Percentiles rank a stretch among this genome's conserved stretches.
Evolutionary conservation across 345 rosid species (phyloP).

Genomic region (Eucalyptus melliodora): DNA sequence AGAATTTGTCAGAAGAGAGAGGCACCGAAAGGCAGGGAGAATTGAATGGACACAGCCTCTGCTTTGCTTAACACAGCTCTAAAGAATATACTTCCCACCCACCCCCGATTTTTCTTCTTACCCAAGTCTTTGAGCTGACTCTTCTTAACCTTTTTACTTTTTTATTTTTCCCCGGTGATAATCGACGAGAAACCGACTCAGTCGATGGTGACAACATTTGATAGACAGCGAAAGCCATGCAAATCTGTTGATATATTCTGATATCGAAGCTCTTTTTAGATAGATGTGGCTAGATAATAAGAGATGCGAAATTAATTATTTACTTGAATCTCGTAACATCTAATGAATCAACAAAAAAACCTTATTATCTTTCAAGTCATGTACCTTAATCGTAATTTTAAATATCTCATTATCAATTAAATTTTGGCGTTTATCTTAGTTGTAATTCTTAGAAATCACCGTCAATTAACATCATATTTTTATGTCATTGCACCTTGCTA

Average conservation of each 20-base stretch:
- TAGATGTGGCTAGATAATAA: background rate
- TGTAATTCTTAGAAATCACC: rapidly evolving
- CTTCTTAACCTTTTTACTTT: background rate
- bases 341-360: rapidly evolving
- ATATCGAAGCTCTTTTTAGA: background rate
- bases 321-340: background rate
- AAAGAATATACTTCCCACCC: background rate
- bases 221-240: background rate
- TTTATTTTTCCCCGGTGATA: background rate
- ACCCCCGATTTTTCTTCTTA: background rate
- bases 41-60: background rate
- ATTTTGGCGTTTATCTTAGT: background rate
- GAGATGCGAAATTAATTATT: background rate
- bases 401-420: rapidly evolving
- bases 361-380: background rate
- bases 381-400: rapidly evolving
- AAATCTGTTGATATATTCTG: background rate
- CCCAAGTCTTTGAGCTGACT: background rate
- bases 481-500: rapidly evolving
- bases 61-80: background rate
- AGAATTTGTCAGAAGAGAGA: background rate
- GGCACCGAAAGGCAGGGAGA: background rate
- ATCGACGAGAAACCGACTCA: background rate
- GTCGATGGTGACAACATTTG: background rate
- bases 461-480: rapidly evolving